A percentile compares a stretch with the other conserved stretches of the same genome.
Conservation (phyloP, 805 yeast species). For the Cyberlindnera maclurae region DNA sequence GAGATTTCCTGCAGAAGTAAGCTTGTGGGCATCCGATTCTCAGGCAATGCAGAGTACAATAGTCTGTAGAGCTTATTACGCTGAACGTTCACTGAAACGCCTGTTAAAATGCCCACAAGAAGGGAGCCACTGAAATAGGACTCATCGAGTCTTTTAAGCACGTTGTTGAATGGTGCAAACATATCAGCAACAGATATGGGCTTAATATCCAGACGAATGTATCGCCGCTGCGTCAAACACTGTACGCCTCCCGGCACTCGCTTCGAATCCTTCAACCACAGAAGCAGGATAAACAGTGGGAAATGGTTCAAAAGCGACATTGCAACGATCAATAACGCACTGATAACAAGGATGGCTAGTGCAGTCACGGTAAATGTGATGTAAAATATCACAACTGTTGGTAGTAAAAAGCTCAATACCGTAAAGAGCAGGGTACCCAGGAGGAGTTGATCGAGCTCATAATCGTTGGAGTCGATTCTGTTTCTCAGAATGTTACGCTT, state of each 20-base stretch:
- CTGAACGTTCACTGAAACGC: constrained; percentile 37
- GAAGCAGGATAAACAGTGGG: constrained; percentile 77
- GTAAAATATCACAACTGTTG: constrained; percentile 85
- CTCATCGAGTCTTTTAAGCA: constrained; percentile 32
- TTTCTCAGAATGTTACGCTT: constrained; percentile 77
- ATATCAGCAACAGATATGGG: constrained; percentile 39
- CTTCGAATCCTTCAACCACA: constrained; percentile 73
- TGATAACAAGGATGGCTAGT: constrained; percentile 38
- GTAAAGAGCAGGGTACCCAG: constrained; percentile 87
- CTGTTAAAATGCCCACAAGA: constrained; percentile 34
- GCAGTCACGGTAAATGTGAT: constrained; percentile 59
- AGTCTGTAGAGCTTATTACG: constrained; percentile 42
- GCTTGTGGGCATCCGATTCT: constrained; percentile 3
- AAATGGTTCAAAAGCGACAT: constrained; percentile 70
- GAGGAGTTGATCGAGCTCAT: constrained; percentile 78
- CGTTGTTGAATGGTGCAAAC: constrained; percentile 40
- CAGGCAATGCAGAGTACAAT: constrained; percentile 47
- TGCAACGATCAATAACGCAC: constrained; percentile 48
- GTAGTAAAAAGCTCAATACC: constrained; percentile 67
- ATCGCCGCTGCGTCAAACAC: constrained; percentile 15
- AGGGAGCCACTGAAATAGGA: constrained; percentile 38
- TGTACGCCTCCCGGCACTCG: constrained; percentile 57
- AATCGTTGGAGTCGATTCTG: constrained; percentile 79
- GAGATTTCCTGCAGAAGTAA: neutral
- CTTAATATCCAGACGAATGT: constrained; percentile 31